phyloP scores from a whole-genome alignment of 176 grass and related monocot genomes.

The Carex cristatella region DNA sequence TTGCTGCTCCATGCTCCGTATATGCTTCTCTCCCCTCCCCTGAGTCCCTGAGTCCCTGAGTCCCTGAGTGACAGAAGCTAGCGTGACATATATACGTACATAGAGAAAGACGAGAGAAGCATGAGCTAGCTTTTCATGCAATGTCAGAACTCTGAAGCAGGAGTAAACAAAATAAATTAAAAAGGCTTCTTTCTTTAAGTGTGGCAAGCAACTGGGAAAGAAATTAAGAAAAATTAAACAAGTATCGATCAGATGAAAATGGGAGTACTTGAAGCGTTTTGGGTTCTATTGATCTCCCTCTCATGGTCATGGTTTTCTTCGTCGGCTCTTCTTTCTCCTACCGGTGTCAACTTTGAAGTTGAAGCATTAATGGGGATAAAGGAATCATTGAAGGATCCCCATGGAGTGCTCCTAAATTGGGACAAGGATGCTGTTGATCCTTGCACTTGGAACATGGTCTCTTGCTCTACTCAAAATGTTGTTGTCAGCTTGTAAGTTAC shows the following conservation, averaged over 20 bases:
- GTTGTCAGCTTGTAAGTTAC: conserved; percentile 32
- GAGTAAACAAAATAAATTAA: neutral
- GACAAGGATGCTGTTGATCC: conserved; percentile 37
- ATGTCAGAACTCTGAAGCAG: neutral
- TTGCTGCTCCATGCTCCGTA: neutral
- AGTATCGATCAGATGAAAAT: neutral
- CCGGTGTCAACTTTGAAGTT: conserved; percentile 44
- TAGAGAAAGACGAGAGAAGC: neutral
- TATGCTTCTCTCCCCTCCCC: neutral
- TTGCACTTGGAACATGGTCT: conserved; percentile 32
- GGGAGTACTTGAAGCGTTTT: neutral
- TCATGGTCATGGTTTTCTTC: conserved; percentile 21
- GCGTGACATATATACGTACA: neutral
- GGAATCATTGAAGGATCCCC: conserved; percentile 32
- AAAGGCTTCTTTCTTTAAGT: neutral
- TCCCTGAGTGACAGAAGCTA: neutral
- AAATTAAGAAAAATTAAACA: neutral
- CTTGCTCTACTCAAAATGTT: conserved; percentile 31
- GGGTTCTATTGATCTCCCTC: neutral
- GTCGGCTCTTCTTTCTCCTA: conserved; percentile 29
- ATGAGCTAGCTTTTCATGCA: neutral
- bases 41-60: neutral
- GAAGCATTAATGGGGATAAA: conserved; percentile 39
- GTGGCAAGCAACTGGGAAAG: neutral
- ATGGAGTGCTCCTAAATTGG: conserved; percentile 31